A percentile compares a stretch with the other conserved stretches of the same genome.
Evolutionary conservation across 768 basidiomycete genomes (phyloP).

Genomic region (Tricholoma sp.): DNA sequence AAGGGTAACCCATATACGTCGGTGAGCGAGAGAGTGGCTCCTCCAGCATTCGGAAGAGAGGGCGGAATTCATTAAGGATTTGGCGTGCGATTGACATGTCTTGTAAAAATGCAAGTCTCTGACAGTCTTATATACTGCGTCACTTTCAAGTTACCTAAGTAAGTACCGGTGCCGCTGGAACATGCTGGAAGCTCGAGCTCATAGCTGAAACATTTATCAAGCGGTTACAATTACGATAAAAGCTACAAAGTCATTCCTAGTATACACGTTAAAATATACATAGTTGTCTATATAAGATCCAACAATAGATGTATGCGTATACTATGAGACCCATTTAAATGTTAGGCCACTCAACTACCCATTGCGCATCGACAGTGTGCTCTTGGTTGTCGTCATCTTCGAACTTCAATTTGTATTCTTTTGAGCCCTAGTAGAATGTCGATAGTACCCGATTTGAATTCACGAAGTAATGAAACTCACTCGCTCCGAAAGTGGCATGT

Average conservation of each 20-base stretch:
- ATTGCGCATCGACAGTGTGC: slow-evolving; percentile 68
- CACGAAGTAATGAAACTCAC: slow-evolving; percentile 18
- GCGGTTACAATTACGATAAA: neutral
- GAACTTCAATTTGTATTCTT: slow-evolving; percentile 71
- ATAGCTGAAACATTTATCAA: too few species aligned
- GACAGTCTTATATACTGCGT: slow-evolving; percentile 1
- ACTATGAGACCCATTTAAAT: slow-evolving; percentile 1
- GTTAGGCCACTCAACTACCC: slow-evolving; percentile 80
- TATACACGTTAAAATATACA: neutral
- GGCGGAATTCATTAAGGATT: slow-evolving; percentile 65
- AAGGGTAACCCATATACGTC: neutral
- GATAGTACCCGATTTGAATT: neutral
- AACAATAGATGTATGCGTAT: neutral
- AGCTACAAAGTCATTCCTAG: neutral
- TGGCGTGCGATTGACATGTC: slow-evolving; percentile 64
- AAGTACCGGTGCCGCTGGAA: neutral
- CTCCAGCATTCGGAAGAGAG: slow-evolving; percentile 72
- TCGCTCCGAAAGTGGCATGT: slow-evolving; percentile 27
- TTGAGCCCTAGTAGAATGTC: neutral
- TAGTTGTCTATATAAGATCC: neutral
- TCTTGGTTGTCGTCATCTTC: slow-evolving; percentile 88
- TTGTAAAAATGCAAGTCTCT: neutral
- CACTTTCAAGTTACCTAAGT: neutral
- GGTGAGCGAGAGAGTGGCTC: slow-evolving; percentile 49
- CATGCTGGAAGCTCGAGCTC: neutral